phyloP scores from a whole-genome alignment of 805 yeast species.

The Saccharomycopsis vini region DNA sequence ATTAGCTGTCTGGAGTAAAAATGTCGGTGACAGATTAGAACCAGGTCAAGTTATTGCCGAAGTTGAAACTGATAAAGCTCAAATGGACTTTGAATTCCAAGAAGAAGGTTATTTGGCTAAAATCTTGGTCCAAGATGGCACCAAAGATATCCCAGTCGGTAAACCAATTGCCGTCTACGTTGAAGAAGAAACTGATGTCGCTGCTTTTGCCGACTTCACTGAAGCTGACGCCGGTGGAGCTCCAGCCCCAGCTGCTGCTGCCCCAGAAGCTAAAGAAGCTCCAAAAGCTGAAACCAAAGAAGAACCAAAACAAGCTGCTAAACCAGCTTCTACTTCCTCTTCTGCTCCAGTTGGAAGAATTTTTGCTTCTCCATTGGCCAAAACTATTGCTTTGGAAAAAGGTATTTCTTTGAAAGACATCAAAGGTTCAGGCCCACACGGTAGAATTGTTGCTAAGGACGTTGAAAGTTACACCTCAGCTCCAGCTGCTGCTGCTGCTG shows the following conservation, averaged over 20 bases:
- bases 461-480: conserved; percentile 54
- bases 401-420: conserved; percentile 81
- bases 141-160: conserved; percentile 77
- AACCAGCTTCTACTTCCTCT: conserved; percentile 24
- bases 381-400: conserved; percentile 82
- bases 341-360: conserved; percentile 54
- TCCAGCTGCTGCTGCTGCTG: conserved; percentile 34
- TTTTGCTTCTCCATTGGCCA: conserved; percentile 92
- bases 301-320: conserved; percentile 26
- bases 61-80: conserved; percentile 90
- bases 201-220: conserved; percentile 81
- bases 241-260: conserved; percentile 29
- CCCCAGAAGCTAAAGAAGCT: conserved; percentile 24
- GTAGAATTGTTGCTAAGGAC: conserved; percentile 88
- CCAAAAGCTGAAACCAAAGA: conserved; percentile 23
- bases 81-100: conserved; percentile 76
- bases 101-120: conserved; percentile 90
- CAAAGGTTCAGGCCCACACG: conserved; percentile 90
- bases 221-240: conserved; percentile 64
- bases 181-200: conserved; percentile 74
- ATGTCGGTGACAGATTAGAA: conserved; percentile 74
- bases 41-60: conserved; percentile 97
- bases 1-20: conserved; percentile 82
- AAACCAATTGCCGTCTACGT: conserved; percentile 96
- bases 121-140: conserved; percentile 61